Evolutionary conservation across 768 basidiomycete genomes (phyloP).

Genomic region (Collybiopsis confluens): DNA sequence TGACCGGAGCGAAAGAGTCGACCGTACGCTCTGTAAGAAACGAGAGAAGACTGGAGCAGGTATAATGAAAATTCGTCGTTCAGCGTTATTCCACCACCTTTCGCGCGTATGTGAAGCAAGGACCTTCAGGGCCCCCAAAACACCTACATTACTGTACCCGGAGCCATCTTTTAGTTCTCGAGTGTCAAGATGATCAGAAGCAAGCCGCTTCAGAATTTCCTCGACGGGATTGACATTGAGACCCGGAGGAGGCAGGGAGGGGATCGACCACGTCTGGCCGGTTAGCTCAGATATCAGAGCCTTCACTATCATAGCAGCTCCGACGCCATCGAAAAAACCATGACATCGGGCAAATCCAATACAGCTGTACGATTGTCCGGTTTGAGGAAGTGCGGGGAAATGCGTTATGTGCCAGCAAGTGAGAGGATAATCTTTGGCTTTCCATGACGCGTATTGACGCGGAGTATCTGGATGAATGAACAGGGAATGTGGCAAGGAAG

Average conservation of each 20-base stretch:
- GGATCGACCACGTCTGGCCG: slow-evolving; percentile 31
- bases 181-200: slow-evolving; percentile 5
- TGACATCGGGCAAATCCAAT: slow-evolving; percentile 39
- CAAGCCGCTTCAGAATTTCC: slow-evolving; percentile 19
- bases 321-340: slow-evolving; percentile 39
- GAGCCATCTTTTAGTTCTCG: background rate
- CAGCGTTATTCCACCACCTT: slow-evolving; percentile 32
- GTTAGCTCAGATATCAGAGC: slow-evolving; percentile 37
- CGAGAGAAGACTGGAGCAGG: slow-evolving; percentile 23
- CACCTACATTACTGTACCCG: slow-evolving; percentile 25
- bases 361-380: slow-evolving; percentile 28
- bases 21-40: slow-evolving; percentile 27
- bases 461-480: slow-evolving; percentile 37
- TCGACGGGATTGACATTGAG: slow-evolving; percentile 30
- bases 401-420: slow-evolving; percentile 42
- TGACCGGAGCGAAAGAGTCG: slow-evolving; percentile 17
- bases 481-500: slow-evolving; percentile 31
- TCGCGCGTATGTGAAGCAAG: slow-evolving; percentile 32
- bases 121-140: slow-evolving; percentile 25
- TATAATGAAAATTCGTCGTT: slow-evolving; percentile 28
- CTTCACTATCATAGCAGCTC: slow-evolving; percentile 30
- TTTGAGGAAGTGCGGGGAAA: slow-evolving; percentile 27
- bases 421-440: slow-evolving; percentile 27
- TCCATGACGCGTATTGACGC: slow-evolving; percentile 31
- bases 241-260: slow-evolving; percentile 28